Base-by-base conservation (phyloP, 192 early-diverging fungal genomes). In the Phycomyces nitens region DNA sequence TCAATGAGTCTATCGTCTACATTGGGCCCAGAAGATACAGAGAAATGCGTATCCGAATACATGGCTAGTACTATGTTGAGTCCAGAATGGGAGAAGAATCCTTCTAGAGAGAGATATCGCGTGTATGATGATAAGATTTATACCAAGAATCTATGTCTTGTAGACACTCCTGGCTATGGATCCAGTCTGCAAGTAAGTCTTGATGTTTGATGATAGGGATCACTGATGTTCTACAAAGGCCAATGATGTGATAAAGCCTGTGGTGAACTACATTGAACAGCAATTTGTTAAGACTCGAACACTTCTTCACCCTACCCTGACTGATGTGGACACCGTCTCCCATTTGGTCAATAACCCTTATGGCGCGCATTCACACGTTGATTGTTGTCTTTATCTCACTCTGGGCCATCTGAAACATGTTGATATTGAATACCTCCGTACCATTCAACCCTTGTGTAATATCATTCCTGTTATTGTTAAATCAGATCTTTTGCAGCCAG, bases 391-490 rank as follows among this genome's bases (percentile, higher is more conserved):
- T n/a, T 82, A 82, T 57, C 15, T 82, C 14, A 77, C 75, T 34
- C 51, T 77, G 16, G 80, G 87, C 57, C 78, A 87, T 2, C 29
- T 87, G 12, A 89, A 88, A 57, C 77, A 83, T n/a, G 81, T 86
- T n/a, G 89, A 90, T 65, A 60, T 88, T 21, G 89, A 90, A 70
- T 90, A 82, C 60, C 83, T 90, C 75, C 74, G 84, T 22, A 50
- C 66, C 20, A 72, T 82, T 18, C 78, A 78, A 26, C 72, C 80
- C 38, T 74, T 89, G 49, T 69, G 77, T 41, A 83, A 80, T 55
- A 75, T 91, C 11, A 70, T 92, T 21, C 89, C 89, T 8, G 76
- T 91, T 21, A 85, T 91, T 43, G 56, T 82, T 29, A 90, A 91
- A 58, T 65, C 76, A 41, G 89, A 90, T 69, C 57, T 56, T 22